Base-by-base conservation (phyloP, 2,329 filamentous ascomycete species). In the Alternaria brassicicola region DNA sequence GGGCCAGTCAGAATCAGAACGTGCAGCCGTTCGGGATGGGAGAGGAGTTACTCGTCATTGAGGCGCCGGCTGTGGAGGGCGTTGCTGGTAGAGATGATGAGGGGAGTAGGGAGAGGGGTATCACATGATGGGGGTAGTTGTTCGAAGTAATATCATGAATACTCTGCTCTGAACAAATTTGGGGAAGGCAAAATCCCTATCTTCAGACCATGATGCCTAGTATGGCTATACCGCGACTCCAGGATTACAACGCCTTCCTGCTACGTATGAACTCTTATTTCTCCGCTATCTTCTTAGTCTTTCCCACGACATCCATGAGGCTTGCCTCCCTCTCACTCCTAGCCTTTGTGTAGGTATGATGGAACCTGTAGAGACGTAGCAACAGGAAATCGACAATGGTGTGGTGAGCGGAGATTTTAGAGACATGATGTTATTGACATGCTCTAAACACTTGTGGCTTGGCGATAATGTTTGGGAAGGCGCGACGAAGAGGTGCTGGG, bases 1-100 rank as follows among this genome's bases (percentile, higher is more conserved):
- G 38, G 28, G 45, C 45, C 8, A 59, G 55, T 41, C 61, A 49
- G 26, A 46, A 54, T 12, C 54, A 48, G 25, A 47, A 19, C 15
- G 25, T 19, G n/a, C 31, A 26, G 31, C 57, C n/a, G 19, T 43
- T 36, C 28, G 45, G 50, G 6, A 28, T 39, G 8, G 63, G 64
- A 1, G 69, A 69, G 19, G 66, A 66, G 13, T 52, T 77, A 28
- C 52, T 77, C 10, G 68, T 77, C 10, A 70, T 76, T 2, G 67
- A 71, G 52, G 74, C 73, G 9, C 73, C 73, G 30, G 48, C 43
- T 9, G 36, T 45, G 45, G 48, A 64, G 28, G 54, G 56, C 10
- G 52, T 48, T 25, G 38, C n/a, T 10, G 48, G 46, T 28, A 53
- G 48, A 23, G 30, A 39, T 12, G 57, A 47, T 21, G 30, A 15